A percentile compares a stretch with the other conserved stretches of the same genome.
phyloP scores from a whole-genome alignment of 75 land plant species.

The Picea sitchensis region DNA sequence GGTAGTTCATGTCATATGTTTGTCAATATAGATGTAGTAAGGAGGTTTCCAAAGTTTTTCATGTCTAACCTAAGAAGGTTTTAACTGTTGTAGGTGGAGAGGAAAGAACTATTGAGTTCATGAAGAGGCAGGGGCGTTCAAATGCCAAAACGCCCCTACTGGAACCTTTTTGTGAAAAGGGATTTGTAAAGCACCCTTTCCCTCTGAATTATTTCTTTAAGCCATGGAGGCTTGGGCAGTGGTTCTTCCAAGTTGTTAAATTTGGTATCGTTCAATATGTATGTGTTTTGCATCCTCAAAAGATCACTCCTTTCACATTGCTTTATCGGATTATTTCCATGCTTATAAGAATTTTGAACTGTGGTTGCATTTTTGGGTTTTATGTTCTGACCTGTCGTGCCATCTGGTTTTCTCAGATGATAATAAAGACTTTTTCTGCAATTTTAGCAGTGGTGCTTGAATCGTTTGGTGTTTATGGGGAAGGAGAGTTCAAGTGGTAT shows the following conservation, averaged over 20 bases:
- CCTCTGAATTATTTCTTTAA: constrained; percentile 71
- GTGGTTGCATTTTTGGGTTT: background rate
- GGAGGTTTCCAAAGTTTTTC: background rate
- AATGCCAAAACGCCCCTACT: constrained; percentile 56
- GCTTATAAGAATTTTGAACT: background rate
- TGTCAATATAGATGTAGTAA: background rate
- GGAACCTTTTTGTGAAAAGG: constrained; percentile 46
- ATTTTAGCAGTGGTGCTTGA: constrained; percentile 74
- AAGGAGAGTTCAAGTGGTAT: constrained; percentile 79
- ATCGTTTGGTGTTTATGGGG: constrained; percentile 73
- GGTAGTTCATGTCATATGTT: background rate
- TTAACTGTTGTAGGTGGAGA: constrained; percentile 71
- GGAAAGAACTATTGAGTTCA: constrained; percentile 69
- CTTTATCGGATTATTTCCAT: background rate
- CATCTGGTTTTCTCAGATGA: constrained; percentile 60
- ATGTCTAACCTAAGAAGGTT: background rate
- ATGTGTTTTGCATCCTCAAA: constrained; percentile 23
- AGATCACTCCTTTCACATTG: background rate
- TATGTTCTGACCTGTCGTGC: background rate
- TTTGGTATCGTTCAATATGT: constrained; percentile 96
- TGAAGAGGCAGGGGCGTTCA: constrained; percentile 72
- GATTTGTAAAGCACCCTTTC: constrained; percentile 67
- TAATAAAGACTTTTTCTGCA: constrained; percentile 68
- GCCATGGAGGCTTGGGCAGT: constrained; percentile 82
- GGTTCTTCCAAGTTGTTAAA: constrained; percentile 79